These are phyloP conservation scores for Vaccinium corymbosum DNA, from an alignment of 148 eudicot genomes.

Conservation along the genomic window DNA sequence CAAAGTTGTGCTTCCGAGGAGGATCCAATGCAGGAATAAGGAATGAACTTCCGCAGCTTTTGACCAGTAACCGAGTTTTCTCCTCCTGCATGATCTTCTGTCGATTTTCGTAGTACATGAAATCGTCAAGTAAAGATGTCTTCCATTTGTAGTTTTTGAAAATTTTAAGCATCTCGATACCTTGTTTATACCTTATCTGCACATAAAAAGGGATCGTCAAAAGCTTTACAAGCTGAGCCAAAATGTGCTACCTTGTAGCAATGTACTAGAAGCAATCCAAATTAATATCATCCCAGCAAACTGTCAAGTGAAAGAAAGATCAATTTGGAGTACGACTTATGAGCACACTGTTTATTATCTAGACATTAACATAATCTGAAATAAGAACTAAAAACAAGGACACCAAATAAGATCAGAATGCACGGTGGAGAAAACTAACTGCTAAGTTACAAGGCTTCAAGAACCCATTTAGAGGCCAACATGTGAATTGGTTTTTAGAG, in stretches of 20 bases:
- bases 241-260: neutral
- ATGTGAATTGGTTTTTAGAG: neutral
- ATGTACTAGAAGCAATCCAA: neutral
- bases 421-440: neutral
- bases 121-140: constrained; percentile 89
- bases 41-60: constrained; percentile 37
- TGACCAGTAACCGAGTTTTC: constrained; percentile 51
- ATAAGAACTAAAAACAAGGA: neutral
- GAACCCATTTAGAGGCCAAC: neutral
- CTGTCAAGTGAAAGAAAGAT: neutral
- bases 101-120: constrained; percentile 88
- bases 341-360: neutral
- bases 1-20: constrained; percentile 38
- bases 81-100: constrained; percentile 84
- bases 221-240: neutral
- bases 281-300: neutral
- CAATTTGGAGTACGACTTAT: neutral
- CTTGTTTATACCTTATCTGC: constrained; percentile 75
- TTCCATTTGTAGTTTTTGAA: constrained; percentile 58
- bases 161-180: constrained; percentile 82
- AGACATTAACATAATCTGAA: neutral
- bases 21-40: constrained; percentile 42
- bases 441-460: neutral
- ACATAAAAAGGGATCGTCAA: neutral
- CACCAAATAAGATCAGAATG: neutral